These are phyloP conservation scores for Globisporangium cylindrosporum DNA, from an alignment of 352 stramenopile genomes.

Conservation along the genomic window DNA sequence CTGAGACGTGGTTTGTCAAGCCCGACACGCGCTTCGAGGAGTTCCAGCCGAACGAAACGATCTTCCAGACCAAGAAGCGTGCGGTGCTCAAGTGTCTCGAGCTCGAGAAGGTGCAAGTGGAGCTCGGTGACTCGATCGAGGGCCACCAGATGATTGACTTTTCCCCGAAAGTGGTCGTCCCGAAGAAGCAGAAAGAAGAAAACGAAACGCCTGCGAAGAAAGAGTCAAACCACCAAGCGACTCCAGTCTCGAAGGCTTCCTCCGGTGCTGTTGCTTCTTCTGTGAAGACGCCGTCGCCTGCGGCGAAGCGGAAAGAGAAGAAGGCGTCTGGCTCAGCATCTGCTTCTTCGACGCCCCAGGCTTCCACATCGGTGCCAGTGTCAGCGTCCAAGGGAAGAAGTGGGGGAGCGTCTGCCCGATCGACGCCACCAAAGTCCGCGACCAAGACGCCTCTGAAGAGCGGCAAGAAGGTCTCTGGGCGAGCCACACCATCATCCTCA, in stretches of 20 bases:
- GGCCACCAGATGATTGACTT: conserved; percentile 61
- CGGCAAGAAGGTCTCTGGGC: conserved; percentile 20
- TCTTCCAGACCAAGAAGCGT: conserved; percentile 78
- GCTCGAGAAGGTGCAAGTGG: conserved; percentile 43
- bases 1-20: conserved; percentile 76
- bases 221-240: conserved; percentile 19
- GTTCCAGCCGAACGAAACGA: conserved; percentile 74
- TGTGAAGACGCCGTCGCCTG: conserved; percentile 28
- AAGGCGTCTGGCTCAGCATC: conserved; percentile 9
- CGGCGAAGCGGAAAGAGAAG: conserved; percentile 28
- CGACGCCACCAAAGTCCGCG: conserved; percentile 19
- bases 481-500: conserved; percentile 6
- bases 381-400: conserved; percentile 2
- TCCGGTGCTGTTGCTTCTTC: background rate
- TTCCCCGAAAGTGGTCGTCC: conserved; percentile 13
- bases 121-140: conserved; percentile 68
- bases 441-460: conserved; percentile 23
- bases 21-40: conserved; percentile 65
- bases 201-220: conserved; percentile 13
- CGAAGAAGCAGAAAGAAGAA: conserved; percentile 9
- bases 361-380: background rate
- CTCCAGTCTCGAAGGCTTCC: background rate
- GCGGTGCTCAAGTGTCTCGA: conserved; percentile 66
- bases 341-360: background rate
- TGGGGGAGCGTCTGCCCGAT: background rate